Conservation (phyloP, 1,284 basidiomycete genomes). For the Pholiota adiposa region DNA sequence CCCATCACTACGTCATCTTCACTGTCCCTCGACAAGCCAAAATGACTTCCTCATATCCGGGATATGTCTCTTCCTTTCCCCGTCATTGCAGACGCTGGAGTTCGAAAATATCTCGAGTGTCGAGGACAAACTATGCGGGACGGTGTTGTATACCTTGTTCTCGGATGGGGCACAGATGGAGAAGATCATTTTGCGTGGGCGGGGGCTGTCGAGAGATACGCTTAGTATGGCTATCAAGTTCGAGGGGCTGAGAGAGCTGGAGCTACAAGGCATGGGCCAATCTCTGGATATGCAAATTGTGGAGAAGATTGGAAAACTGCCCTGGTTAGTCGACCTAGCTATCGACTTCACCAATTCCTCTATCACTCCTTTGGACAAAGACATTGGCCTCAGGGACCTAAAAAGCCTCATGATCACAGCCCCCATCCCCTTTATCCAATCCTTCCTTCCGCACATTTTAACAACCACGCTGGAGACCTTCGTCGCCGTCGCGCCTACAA, state of each 20-base stretch:
- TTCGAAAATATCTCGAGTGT: conserved; percentile 31
- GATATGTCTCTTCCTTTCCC: conserved; percentile 33
- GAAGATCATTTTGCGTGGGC: conserved; percentile 26
- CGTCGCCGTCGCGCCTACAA: conserved; percentile 16
- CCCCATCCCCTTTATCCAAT: conserved; percentile 24
- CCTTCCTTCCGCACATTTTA: conserved; percentile 27
- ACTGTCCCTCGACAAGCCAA: conserved; percentile 31
- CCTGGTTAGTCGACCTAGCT: conserved; percentile 26
- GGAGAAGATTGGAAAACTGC: conserved; percentile 26
- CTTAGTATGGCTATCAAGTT: conserved; percentile 26
- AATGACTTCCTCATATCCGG: conserved; percentile 33
- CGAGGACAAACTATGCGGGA: conserved; percentile 35
- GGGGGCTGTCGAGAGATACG: conserved; percentile 29
- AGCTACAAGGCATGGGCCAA: conserved; percentile 30
- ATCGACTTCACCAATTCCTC: conserved; percentile 29
- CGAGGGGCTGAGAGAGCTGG: conserved; percentile 23
- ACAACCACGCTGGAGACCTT: conserved; percentile 26
- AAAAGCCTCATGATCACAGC: conserved; percentile 29
- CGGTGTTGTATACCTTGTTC: conserved; percentile 30
- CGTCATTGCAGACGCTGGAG: conserved; percentile 28
- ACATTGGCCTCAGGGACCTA: conserved; percentile 30
- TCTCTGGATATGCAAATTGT: conserved; percentile 25
- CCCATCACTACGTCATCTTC: conserved; percentile 29
- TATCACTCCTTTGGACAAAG: conserved; percentile 19
- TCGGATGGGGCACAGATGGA: conserved; percentile 29